These are phyloP conservation scores for Olyra latifolia DNA, from an alignment of 176 grass and related monocot genomes.

Conservation along the genomic window DNA sequence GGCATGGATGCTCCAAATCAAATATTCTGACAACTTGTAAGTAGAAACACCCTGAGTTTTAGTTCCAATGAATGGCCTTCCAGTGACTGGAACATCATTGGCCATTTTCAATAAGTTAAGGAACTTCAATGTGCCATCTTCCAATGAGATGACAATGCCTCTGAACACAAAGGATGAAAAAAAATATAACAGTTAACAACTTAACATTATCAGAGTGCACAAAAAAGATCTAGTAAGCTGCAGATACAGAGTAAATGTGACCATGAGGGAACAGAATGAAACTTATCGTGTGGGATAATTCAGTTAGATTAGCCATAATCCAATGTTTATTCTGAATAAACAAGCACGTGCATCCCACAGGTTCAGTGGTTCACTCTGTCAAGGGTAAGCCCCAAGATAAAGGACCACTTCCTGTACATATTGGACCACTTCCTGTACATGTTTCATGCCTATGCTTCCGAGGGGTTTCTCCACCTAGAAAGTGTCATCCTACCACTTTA, in stretches of 20 bases:
- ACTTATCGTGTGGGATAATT: not conserved
- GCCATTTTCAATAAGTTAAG: slow-evolving; percentile 76
- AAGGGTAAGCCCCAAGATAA: not conserved
- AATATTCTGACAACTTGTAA: slow-evolving; percentile 71
- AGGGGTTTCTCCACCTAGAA: slow-evolving; percentile 15
- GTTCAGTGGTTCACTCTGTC: not conserved
- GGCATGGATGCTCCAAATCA: slow-evolving; percentile 83
- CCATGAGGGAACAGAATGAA: not conserved
- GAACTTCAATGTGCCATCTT: slow-evolving; percentile 84
- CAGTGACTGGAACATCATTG: slow-evolving; percentile 77
- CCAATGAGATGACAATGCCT: slow-evolving; percentile 77
- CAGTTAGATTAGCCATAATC: slow-evolving; percentile 7
- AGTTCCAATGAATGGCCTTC: slow-evolving; percentile 58
- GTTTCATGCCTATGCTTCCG: not conserved
- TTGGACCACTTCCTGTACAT: not conserved
- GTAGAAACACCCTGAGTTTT: slow-evolving; percentile 72
- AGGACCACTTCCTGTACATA: too few relatives aligned
- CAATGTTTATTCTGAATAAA: slow-evolving; percentile 12
- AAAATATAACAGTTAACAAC: slow-evolving; percentile 18
- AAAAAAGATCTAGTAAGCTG: not conserved
- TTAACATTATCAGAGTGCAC: slow-evolving; percentile 4
- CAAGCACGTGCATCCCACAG: not conserved
- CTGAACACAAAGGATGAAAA: slow-evolving; percentile 43
- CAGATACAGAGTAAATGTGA: slow-evolving; percentile 6
- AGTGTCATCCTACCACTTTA: not conserved